Conservation (phyloP, 345 rosid genomes). For the Camelina hispida region DNA sequence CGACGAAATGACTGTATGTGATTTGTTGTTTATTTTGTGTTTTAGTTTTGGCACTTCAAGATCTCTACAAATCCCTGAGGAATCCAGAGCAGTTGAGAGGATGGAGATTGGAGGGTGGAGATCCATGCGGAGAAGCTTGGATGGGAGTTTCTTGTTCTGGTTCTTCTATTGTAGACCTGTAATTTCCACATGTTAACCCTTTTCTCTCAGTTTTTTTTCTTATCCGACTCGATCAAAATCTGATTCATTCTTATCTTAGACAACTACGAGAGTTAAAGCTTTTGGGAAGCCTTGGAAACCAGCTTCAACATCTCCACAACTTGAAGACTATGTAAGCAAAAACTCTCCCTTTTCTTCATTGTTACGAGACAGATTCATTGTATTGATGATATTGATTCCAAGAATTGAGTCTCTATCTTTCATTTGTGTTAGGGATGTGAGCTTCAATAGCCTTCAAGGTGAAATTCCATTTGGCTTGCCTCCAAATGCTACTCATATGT, state of each 20-base stretch:
- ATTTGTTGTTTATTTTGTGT: slow-evolving; percentile 9
- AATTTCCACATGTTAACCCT: slow-evolving; percentile 25
- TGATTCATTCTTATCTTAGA: slow-evolving; percentile 47
- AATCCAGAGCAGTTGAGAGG: slow-evolving; percentile 65
- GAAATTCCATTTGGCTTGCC: slow-evolving; percentile 80
- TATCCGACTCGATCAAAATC: neutral
- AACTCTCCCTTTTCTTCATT: slow-evolving; percentile 23
- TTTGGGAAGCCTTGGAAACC: slow-evolving; percentile 68
- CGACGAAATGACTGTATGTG: slow-evolving; percentile 17
- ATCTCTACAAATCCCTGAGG: slow-evolving; percentile 63
- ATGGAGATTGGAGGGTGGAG: slow-evolving; percentile 76
- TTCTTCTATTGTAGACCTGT: slow-evolving; percentile 72
- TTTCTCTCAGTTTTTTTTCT: slow-evolving; percentile 13
- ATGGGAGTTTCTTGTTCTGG: slow-evolving; percentile 83
- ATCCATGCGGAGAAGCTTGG: slow-evolving; percentile 88
- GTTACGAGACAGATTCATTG: neutral
- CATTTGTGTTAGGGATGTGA: slow-evolving; percentile 64
- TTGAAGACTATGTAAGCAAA: slow-evolving; percentile 74
- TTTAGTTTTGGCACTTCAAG: slow-evolving; percentile 69
- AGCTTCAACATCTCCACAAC: slow-evolving; percentile 66
- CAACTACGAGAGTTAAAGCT: slow-evolving; percentile 64
- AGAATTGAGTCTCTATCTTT: neutral
- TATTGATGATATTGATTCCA: neutral
- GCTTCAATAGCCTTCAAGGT: slow-evolving; percentile 69
- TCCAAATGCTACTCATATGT: slow-evolving; percentile 81